Conservation (phyloP, 345 rosid genomes). For the Syzygium aromaticum region DNA sequence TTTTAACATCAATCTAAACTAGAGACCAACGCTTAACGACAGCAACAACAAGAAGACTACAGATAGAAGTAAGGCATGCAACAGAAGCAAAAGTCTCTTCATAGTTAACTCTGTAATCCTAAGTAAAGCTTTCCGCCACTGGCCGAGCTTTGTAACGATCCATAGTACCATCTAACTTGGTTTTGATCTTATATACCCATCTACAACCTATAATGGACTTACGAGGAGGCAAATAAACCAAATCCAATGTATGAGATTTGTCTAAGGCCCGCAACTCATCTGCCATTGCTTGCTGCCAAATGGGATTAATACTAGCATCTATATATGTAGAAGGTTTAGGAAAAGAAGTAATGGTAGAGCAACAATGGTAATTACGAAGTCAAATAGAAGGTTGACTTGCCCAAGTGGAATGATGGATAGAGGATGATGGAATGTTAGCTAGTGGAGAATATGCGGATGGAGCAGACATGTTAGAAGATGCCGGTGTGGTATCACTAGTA, state of each 20-base stretch:
- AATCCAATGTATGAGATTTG: neutral
- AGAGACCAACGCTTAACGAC: neutral
- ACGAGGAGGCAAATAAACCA: neutral
- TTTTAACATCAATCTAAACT: neutral
- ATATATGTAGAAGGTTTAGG: no score
- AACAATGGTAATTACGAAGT: neutral
- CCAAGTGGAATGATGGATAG: neutral
- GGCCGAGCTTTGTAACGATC: neutral
- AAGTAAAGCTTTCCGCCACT: neutral
- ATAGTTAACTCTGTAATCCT: neutral
- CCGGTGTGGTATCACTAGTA: neutral
- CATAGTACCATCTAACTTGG: neutral
- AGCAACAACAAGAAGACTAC: neutral
- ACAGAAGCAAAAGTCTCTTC: neutral
- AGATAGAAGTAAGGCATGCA: neutral
- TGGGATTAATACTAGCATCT: no score
- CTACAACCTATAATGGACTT: neutral
- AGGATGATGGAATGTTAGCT: neutral
- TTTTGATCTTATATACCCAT: neutral
- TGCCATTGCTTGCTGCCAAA: neutral
- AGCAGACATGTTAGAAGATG: neutral
- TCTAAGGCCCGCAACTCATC: neutral
- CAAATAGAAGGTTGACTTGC: neutral
- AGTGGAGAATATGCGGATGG: neutral
- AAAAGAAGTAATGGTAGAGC: neutral